Evolutionary conservation across 2,329 filamentous ascomycete species (phyloP), one percentile per base, ranked within the genome.

Genomic region (Diaporthe humulicola): DNA sequence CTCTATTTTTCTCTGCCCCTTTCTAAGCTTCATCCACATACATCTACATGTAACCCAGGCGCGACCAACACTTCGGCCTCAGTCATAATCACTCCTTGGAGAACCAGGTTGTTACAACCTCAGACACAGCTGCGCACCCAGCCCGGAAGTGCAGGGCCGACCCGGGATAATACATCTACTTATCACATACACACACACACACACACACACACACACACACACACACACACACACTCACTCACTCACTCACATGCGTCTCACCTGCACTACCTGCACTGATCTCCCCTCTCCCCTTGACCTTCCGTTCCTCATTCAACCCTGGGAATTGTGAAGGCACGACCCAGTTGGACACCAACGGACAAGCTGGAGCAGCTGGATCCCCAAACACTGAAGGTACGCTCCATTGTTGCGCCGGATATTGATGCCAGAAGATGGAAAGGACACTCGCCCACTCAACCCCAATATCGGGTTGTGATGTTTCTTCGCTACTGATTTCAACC

Each of bases 291-390:
- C 42, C 66, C 45, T 40, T 60, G 56, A 15, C 45, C 42, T 73
- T 33, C 58, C 58, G 19, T 73, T 40, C 42, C 60, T 38, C 45
- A 54, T 22, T n/a, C 54, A 38, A 30, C 42, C 45, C 45, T 67
- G 61, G 61, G 42, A 67, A 45, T 67, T 67, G 61, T 52, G 61
- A 52, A 67, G 61, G 61, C 61, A 67, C 61, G 61, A 67, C 61
- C 61, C 61, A 67, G 61, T 52, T 36, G 30, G 61, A 67, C 40
- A 50, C 30, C 48, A 19, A 72, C 70, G 52, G 58, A 48, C 58
- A 73, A 74, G 72, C 71, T 71, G 58, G 61, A 70, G 74, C 74
- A 76, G 67, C 74, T 76, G 74, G 74, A 76, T 74, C 64, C 58
- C 17, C 58, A 42, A 40, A 38, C 15, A 61, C 71, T 74, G 74